Conservation (phyloP, 148 eudicot species). For the Fagopyrum esculentum region DNA sequence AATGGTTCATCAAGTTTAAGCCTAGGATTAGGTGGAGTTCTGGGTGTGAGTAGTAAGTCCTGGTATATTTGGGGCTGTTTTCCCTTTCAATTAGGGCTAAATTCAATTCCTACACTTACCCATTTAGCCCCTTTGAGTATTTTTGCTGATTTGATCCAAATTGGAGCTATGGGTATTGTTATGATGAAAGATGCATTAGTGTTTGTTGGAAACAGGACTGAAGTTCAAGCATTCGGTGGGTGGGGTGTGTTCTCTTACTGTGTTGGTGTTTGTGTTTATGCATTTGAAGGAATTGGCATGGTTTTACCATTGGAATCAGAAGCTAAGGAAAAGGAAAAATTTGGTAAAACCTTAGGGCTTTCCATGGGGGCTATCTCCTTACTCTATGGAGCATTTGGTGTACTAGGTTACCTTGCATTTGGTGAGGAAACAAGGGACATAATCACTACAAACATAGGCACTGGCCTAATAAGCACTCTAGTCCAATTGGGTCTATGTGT, state of each 20-base stretch:
- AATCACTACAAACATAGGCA: conserved; percentile 63
- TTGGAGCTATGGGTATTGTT: conserved; percentile 71
- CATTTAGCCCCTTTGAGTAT: conserved; percentile 81
- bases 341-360: conserved; percentile 39
- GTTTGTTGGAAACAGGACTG: conserved; percentile 24
- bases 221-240: conserved; percentile 42
- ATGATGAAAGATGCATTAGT: conserved; percentile 41
- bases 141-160: conserved; percentile 66
- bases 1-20: neutral
- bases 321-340: conserved; percentile 42
- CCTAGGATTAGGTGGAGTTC: conserved; percentile 8
- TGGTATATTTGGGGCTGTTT: conserved; percentile 61
- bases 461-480: conserved; percentile 44
- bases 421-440: conserved; percentile 65
- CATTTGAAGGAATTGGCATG: conserved; percentile 86
- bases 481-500: conserved; percentile 65
- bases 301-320: conserved; percentile 64
- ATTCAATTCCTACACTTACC: conserved; percentile 65
- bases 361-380: conserved; percentile 55
- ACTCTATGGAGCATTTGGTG: conserved; percentile 55
- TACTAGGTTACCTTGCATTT: conserved; percentile 66
- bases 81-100: conserved; percentile 69
- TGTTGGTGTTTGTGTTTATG: conserved; percentile 64
- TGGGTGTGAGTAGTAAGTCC: conserved; percentile 41
- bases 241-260: conserved; percentile 47